Evolutionary conservation across 2,329 filamentous ascomycete genomes (phyloP).

Genomic region (Chrysoporthe puriensis): DNA sequence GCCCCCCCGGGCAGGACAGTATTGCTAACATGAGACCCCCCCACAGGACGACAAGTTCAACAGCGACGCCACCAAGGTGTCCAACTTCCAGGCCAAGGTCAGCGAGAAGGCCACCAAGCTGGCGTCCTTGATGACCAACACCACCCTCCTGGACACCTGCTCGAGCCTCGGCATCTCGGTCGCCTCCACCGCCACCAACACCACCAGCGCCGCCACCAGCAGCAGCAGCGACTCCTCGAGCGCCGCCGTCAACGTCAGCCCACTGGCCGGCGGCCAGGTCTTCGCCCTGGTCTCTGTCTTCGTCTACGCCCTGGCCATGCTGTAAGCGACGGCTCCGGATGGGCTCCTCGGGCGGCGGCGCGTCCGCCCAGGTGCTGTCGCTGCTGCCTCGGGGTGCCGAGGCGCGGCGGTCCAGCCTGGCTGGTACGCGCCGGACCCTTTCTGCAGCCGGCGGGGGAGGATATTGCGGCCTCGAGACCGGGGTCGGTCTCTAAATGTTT

Average conservation of each 20-base stretch:
- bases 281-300: slow-evolving; percentile 18
- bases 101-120: slow-evolving; percentile 36
- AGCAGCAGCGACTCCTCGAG: slow-evolving; percentile 10
- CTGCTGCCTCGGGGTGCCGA: background rate
- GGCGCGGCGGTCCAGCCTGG: background rate
- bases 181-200: slow-evolving; percentile 9
- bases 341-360: no score
- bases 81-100: slow-evolving; percentile 39
- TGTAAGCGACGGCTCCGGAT: background rate
- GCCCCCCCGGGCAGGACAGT: background rate
- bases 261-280: slow-evolving; percentile 20
- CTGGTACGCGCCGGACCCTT: background rate
- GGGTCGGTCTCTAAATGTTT: background rate
- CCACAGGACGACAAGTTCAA: slow-evolving; percentile 38
- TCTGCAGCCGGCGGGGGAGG: background rate
- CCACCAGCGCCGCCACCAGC: background rate
- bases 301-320: slow-evolving; percentile 21
- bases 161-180: slow-evolving; percentile 20
- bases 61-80: slow-evolving; percentile 41
- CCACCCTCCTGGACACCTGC: slow-evolving; percentile 38
- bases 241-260: slow-evolving; percentile 14
- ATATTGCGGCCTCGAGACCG: background rate
- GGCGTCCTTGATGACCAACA: slow-evolving; percentile 38
- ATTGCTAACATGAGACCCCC: background rate
- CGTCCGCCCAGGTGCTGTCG: background rate